Conservation (phyloP, 306 rosid genomes). For the Leucaena leucocephala region DNA sequence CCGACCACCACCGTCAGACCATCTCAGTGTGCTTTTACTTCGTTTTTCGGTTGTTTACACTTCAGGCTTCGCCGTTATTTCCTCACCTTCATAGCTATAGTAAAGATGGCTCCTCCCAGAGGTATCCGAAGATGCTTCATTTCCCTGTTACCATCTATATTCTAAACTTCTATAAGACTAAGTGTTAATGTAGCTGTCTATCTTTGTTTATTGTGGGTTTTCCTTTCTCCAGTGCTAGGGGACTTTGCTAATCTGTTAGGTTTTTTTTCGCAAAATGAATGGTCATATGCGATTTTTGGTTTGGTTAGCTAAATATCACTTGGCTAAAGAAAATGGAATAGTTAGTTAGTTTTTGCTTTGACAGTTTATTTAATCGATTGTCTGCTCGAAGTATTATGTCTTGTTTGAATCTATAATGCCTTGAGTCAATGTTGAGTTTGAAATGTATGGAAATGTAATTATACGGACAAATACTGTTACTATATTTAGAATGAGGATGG, state of each 20-base stretch:
- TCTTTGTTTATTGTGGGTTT: background rate
- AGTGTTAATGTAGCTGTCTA: background rate
- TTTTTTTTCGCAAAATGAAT: background rate
- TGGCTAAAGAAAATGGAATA: background rate
- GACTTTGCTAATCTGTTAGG: background rate
- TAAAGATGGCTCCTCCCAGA: conserved; percentile 19
- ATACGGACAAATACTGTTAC: background rate
- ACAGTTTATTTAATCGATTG: background rate
- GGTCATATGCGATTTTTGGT: background rate
- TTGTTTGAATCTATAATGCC: background rate
- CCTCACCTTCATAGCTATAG: background rate
- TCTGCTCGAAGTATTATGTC: background rate
- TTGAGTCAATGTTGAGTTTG: too few relatives aligned
- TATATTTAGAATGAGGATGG: conserved; percentile 80
- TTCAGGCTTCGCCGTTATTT: background rate
- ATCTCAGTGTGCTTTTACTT: rapidly evolving
- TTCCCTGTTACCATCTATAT: background rate
- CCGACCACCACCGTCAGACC: too few relatives aligned
- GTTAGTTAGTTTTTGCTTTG: background rate
- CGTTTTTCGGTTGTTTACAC: background rate
- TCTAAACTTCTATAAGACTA: too few relatives aligned
- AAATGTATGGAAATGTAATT: background rate
- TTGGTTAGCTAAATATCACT: background rate
- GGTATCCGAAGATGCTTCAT: background rate
- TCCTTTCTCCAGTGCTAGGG: background rate